Evolutionary conservation across 371 early-diverging fungal species (phyloP).

Genomic region (Saksenaea oblongispora): DNA sequence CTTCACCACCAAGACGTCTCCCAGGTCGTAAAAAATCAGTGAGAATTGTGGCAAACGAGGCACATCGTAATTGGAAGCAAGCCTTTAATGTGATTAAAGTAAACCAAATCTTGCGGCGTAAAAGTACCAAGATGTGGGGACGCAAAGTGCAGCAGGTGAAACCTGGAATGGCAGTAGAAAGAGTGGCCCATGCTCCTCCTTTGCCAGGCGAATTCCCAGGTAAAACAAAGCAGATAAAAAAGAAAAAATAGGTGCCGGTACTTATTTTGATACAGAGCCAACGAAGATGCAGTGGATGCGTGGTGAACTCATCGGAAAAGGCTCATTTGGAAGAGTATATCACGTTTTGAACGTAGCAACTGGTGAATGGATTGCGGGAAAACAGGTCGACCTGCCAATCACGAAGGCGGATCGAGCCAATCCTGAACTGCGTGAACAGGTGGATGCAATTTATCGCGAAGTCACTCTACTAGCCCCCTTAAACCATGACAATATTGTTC

Average conservation of each 20-base stretch:
- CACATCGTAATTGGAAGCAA: constrained; percentile 45
- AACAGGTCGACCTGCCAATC: constrained; percentile 89
- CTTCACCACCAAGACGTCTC: constrained; percentile 25
- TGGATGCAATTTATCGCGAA: constrained; percentile 45
- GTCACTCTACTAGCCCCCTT: constrained; percentile 60
- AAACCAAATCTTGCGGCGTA: constrained; percentile 45
- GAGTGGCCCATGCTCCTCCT: constrained; percentile 6
- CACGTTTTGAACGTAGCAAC: constrained; percentile 85
- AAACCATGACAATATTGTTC: constrained; percentile 92
- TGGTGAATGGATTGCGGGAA: constrained; percentile 96
- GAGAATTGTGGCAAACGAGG: constrained; percentile 60
- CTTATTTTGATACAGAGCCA: constrained; percentile 13
- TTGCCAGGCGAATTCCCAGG: constrained; percentile 31
- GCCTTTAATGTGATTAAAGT: constrained; percentile 40
- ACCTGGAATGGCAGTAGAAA: constrained; percentile 42
- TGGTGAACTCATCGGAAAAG: constrained; percentile 94
- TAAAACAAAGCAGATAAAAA: no score
- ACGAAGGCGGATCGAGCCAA: constrained; percentile 53
- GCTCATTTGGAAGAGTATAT: constrained; percentile 97
- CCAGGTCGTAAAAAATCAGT: constrained; percentile 62
- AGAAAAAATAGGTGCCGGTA: background rate
- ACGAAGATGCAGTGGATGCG: constrained; percentile 76
- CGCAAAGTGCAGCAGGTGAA: constrained; percentile 58
- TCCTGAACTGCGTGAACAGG: constrained; percentile 35
- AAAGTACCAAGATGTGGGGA: constrained; percentile 70